Percentiles rank a stretch among this genome's conserved stretches.
Conservation (phyloP, 2,329 filamentous ascomycete species). For the Fusarium tjaetaba region DNA sequence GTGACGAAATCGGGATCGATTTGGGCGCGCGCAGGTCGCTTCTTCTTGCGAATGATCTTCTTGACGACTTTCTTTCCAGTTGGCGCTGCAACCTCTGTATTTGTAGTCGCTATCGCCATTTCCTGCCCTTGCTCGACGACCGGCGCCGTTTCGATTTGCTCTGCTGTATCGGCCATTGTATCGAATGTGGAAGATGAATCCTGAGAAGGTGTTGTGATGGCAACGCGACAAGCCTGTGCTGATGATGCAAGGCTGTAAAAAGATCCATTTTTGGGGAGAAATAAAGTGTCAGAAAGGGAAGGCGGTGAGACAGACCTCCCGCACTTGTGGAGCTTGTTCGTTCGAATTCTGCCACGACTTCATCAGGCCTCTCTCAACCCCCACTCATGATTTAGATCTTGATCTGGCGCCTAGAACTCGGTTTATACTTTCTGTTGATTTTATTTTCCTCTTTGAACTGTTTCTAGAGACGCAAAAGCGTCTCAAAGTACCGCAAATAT, state of each 20-base stretch:
- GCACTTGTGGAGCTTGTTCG: slow-evolving; percentile 28
- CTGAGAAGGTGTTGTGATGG: slow-evolving; percentile 29
- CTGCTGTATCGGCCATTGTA: slow-evolving; percentile 48
- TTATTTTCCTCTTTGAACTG: slow-evolving; percentile 5
- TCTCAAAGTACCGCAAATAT: slow-evolving; percentile 64
- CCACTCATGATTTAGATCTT: slow-evolving; percentile 43
- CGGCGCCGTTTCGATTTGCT: slow-evolving; percentile 42
- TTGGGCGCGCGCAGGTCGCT: slow-evolving; percentile 87
- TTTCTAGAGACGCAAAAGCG: slow-evolving; percentile 35
- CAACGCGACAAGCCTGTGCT: slow-evolving; percentile 36
- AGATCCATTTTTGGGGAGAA: slow-evolving; percentile 30
- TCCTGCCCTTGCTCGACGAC: slow-evolving; percentile 43
- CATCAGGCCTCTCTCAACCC: slow-evolving; percentile 42
- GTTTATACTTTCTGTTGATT: slow-evolving; percentile 22
- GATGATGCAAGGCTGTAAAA: slow-evolving; percentile 44
- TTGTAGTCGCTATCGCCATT: slow-evolving; percentile 51
- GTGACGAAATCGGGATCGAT: slow-evolving; percentile 86
- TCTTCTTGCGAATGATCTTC: slow-evolving; percentile 92
- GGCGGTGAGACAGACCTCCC: slow-evolving; percentile 42
- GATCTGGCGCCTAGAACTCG: slow-evolving; percentile 8
- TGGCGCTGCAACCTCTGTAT: slow-evolving; percentile 58
- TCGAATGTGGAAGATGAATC: not conserved
- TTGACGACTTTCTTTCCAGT: slow-evolving; percentile 73
- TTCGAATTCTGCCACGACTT: slow-evolving; percentile 42
- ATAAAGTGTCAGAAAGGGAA: slow-evolving; percentile 33